Conservation (phyloP, 345 rosid genomes). For the Bruguiera gymnorhiza region DNA sequence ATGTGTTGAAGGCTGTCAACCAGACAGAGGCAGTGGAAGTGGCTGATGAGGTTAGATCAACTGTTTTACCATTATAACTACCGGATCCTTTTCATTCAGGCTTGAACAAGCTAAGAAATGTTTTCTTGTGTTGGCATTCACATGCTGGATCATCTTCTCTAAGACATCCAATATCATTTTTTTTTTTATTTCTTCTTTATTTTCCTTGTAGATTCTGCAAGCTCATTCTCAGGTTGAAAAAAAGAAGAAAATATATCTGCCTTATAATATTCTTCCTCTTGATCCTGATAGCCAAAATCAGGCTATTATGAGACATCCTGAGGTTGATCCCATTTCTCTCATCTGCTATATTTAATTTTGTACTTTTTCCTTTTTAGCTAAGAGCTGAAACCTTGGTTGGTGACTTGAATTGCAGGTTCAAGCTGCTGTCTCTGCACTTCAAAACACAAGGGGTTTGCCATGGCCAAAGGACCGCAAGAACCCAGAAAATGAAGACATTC, state of each 20-base stretch:
- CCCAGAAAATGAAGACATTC: conserved; percentile 48
- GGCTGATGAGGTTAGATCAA: conserved; percentile 60
- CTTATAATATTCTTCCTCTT: conserved; percentile 93
- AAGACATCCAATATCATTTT: background rate
- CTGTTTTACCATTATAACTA: background rate
- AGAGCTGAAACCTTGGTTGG: background rate
- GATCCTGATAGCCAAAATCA: conserved; percentile 99
- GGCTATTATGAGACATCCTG: conserved; percentile 96
- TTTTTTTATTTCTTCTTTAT: background rate
- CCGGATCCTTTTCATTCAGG: conserved; percentile 16
- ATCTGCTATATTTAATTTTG: conserved; percentile 4
- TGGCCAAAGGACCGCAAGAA: conserved; percentile 84
- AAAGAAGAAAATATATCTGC: conserved; percentile 84
- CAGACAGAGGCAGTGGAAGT: conserved; percentile 83
- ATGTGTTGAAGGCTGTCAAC: conserved; percentile 96
- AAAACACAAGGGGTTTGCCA: conserved; percentile 96
- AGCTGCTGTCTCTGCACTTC: conserved; percentile 93
- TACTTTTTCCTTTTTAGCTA: conserved; percentile 5
- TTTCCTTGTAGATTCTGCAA: conserved; percentile 63
- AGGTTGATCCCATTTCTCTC: conserved; percentile 44
- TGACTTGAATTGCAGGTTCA: conserved; percentile 49
- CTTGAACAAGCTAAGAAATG: background rate
- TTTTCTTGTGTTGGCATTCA: background rate
- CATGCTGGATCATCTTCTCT: background rate
- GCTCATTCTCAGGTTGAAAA: conserved; percentile 90